Base-by-base conservation (phyloP, 805 yeast genomes). In the Scheffersomyces coipomensis region DNA sequence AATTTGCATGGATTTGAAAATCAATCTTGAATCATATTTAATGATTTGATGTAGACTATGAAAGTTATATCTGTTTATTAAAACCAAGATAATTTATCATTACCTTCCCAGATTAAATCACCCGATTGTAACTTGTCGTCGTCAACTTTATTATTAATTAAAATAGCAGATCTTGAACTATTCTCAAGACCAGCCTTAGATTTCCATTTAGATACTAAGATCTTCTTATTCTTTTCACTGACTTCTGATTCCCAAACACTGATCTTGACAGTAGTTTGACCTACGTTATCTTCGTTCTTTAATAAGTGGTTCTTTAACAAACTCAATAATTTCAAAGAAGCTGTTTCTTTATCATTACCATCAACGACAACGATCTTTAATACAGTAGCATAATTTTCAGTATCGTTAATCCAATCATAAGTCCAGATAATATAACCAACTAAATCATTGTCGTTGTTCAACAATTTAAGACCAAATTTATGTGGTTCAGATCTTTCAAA, bases 31-130 rank as follows among this genome's bases (percentile, higher is more conserved):
- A n/a, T n/a, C n/a, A n/a, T n/a, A n/a, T n/a, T n/a, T n/a, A n/a
- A n/a, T n/a, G n/a, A n/a, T n/a, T n/a, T n/a, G n/a, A n/a, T n/a
- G n/a, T n/a, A n/a, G n/a, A n/a, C n/a, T n/a, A 24, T 24, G 10
- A 12, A 24, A 8, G 10, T 24, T 9, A 8, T 7, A 12, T 12
- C 27, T 24, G n/a, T 24, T 8, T 15, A 24, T 43, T 47, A 69
- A 44, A 68, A 68, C 75, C 75, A 69, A 8, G 73, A 64, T 29
- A 69, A 47, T 46, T 69, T 69, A 38, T 55, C 63, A 45, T 69
- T 69, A 34, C 60, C 60, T 40, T 65, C 74, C 75, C 75, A 69
- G 9, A 66, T 45, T 17, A 66, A 39, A 2, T 57, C 44, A 2
- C 67, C 66, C 5, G 32, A 40, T 24, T 38, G 29, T 34, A 67